Evolutionary conservation across 345 rosid genomes (phyloP).

Genomic region (Salix suchowensis): DNA sequence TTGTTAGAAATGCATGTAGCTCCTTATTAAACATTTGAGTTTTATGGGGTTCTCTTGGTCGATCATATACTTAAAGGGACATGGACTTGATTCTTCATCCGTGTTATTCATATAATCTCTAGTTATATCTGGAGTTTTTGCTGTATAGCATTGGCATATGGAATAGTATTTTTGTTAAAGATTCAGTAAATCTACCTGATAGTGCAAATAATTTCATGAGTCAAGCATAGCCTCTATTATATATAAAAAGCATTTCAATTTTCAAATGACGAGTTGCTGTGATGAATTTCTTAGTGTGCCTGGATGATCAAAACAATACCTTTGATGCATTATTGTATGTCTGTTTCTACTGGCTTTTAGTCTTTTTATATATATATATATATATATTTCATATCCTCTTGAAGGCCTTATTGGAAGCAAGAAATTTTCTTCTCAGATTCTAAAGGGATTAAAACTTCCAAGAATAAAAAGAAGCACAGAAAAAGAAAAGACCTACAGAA

Average conservation of each 20-base stretch:
- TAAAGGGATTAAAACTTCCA: constrained; percentile 18
- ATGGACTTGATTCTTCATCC: not conserved
- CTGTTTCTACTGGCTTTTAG: not conserved
- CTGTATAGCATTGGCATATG: not conserved
- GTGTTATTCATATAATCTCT: not conserved
- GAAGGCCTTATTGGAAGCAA: constrained; percentile 34
- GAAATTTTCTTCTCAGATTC: constrained; percentile 17
- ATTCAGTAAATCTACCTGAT: not conserved
- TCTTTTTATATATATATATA: constrained; percentile 29
- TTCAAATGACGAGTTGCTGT: not conserved
- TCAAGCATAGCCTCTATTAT: not conserved
- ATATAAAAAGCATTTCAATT: not conserved
- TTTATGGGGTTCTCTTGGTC: not conserved
- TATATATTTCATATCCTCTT: constrained; percentile 32
- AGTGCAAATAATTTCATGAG: not conserved
- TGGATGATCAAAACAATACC: not conserved
- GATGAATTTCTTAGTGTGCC: not conserved
- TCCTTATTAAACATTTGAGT: not conserved
- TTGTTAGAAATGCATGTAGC: not conserved
- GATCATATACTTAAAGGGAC: not conserved
- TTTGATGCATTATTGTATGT: not conserved
- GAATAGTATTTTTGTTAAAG: not conserved
- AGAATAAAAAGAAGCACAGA: constrained; percentile 24
- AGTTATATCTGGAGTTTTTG: not conserved
- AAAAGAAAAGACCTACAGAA: constrained; percentile 25